Evolutionary conservation across 768 basidiomycete species (phyloP), one percentile per base, ranked within the genome.

Genomic region (Leccinum rimulosum): DNA sequence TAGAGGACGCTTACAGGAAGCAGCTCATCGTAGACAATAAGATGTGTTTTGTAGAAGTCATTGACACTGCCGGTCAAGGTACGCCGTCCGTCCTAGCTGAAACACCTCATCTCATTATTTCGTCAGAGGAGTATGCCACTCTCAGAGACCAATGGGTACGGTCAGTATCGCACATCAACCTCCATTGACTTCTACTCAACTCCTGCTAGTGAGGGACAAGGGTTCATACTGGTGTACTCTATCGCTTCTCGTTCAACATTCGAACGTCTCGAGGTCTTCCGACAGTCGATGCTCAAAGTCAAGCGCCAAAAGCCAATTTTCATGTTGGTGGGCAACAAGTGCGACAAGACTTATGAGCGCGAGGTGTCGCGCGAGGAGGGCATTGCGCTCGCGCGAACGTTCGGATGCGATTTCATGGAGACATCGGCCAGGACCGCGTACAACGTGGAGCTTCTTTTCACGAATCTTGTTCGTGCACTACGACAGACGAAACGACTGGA

Each of bases 51-150:
- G 85, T 98, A 64, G 95, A 98, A 75, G 93, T 98, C 62, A 91
- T 98, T 73, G 95, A 98, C 77, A 97, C 95, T 66, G 95, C 95
- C 52, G 95, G 95, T 31, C 95, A 98, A 86, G 94, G 94, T 95
- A 69, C 63, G 85, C 77, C 38, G 4, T 43, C 50, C 47, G 30
- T 45, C 48, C 4, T 22, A 22, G 17, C 54, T 53, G 31, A 53
- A 61, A 52, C 54, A 31, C 56, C 58, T 61, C 58, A n/a, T 62
- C 68, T 67, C 55, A 64, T 62, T 58, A 59, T 6, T 57, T 54
- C 58, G 28, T 51, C 74, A 97, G 95, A 98, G 90, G 95, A 97
- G 73, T 98, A 96, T 67, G 93, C 93, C 53, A 95, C 95, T 52
- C 81, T 98, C 64, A 88, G 95, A 65, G 94, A 97, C 79, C 95